Percentiles rank a stretch among this genome's conserved stretches.
These are phyloP conservation scores for Pyronema omphalodes DNA, from an alignment of 495 filamentous ascomycete genomes.

Conservation along the genomic window DNA sequence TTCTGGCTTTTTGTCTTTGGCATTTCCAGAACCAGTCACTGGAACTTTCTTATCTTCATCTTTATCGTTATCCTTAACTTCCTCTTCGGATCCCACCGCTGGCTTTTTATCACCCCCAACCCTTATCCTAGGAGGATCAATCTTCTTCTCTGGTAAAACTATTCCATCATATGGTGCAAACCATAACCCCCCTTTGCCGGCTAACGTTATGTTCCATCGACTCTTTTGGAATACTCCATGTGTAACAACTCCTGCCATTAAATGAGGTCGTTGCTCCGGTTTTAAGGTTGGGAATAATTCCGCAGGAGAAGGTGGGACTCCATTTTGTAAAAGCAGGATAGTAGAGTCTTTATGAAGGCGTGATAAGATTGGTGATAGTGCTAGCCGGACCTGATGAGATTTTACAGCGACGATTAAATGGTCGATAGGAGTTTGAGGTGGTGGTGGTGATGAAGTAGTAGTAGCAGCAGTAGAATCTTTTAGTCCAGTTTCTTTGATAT, in stretches of 20 bases:
- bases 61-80: background rate
- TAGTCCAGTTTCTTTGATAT: too few relatives aligned
- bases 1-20: background rate
- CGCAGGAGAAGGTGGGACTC: conserved; percentile 28
- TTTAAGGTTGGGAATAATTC: conserved; percentile 21
- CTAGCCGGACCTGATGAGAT: conserved; percentile 35
- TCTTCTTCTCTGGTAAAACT: background rate
- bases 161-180: background rate
- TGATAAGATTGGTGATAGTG: conserved; percentile 39
- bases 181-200: background rate
- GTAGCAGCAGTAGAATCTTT: too few relatives aligned
- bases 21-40: too few relatives aligned
- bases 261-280: conserved; percentile 44
- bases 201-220: background rate
- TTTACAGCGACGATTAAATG: conserved; percentile 61
- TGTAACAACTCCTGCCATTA: conserved; percentile 52
- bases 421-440: conserved; percentile 34
- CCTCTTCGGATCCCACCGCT: background rate
- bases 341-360: conserved; percentile 56
- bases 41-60: too few relatives aligned
- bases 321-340: conserved; percentile 64
- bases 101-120: background rate
- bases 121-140: background rate
- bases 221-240: conserved; percentile 36
- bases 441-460: too few relatives aligned